Conservation (phyloP, 148 eudicot genomes). For the Selenicereus undatus region DNA sequence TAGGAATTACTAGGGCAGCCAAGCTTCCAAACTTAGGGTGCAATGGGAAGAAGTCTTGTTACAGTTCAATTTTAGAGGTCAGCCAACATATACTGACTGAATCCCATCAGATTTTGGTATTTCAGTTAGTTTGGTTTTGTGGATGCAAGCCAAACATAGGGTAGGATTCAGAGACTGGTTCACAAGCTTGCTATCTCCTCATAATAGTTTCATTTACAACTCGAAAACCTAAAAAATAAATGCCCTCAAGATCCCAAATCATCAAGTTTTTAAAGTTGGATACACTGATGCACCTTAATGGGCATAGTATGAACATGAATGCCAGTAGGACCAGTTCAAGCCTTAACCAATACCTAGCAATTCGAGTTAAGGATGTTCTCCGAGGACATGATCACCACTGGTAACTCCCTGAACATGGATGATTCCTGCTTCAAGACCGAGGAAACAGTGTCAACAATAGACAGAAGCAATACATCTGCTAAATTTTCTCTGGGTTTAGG, state of each 20-base stretch:
- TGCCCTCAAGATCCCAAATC: not conserved
- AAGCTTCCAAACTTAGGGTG: too few species aligned
- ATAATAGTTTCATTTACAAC: too few species aligned
- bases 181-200: too few species aligned
- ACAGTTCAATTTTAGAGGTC: too few species aligned
- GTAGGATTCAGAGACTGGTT: too few species aligned
- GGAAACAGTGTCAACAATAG: not conserved
- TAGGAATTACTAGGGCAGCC: too few species aligned
- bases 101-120: too few species aligned
- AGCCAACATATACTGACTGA: too few species aligned
- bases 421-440: constrained; percentile 35
- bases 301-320: not conserved
- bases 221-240: not conserved
- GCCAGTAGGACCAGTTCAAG: not conserved
- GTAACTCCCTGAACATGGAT: constrained; percentile 38
- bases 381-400: constrained; percentile 48
- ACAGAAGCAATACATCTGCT: not conserved
- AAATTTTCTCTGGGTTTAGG: not conserved
- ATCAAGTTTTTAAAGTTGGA: not conserved
- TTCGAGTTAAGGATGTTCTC: constrained; percentile 46
- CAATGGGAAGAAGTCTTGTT: too few species aligned
- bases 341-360: constrained; percentile 31
- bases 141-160: too few species aligned
- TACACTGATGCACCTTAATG: not conserved
- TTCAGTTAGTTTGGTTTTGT: too few species aligned